These are phyloP conservation scores for Dactylellina leptospora DNA, from an alignment of 2,329 filamentous ascomycete species.

Conservation along the genomic window DNA sequence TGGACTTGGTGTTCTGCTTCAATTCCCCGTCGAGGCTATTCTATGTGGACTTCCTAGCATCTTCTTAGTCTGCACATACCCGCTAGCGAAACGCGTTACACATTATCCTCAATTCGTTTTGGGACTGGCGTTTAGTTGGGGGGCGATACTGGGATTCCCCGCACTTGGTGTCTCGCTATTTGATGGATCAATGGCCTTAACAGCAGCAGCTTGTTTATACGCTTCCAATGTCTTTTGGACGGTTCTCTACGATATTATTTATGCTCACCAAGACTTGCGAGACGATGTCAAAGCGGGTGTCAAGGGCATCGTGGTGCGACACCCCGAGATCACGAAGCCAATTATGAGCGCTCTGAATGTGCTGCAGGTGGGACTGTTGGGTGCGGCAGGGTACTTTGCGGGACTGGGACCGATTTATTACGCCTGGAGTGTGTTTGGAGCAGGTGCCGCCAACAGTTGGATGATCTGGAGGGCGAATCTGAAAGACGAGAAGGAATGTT, in stretches of 20 bases:
- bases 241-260: conserved; percentile 89
- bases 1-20: conserved; percentile 76
- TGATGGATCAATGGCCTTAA: conserved; percentile 68
- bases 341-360: conserved; percentile 76
- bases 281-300: conserved; percentile 87
- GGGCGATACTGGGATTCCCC: conserved; percentile 85
- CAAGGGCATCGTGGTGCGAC: conserved; percentile 84
- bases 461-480: conserved; percentile 76
- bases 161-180: conserved; percentile 81
- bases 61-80: conserved; percentile 77
- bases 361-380: conserved; percentile 74
- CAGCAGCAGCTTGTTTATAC: conserved; percentile 75
- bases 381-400: conserved; percentile 72
- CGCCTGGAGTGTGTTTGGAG: conserved; percentile 72
- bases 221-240: conserved; percentile 85
- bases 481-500: conserved; percentile 73
- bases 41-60: conserved; percentile 81
- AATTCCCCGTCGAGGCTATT: conserved; percentile 77
- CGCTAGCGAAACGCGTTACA: conserved; percentile 83
- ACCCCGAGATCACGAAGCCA: conserved; percentile 78
- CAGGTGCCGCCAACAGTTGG: conserved; percentile 68
- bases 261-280: conserved; percentile 89
- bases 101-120: conserved; percentile 87
- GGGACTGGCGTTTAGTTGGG: conserved; percentile 87
- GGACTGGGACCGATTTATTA: conserved; percentile 77